Evolutionary conservation across 2,329 filamentous ascomycete genomes (phyloP).

Genomic region (Colletotrichum abscissum): DNA sequence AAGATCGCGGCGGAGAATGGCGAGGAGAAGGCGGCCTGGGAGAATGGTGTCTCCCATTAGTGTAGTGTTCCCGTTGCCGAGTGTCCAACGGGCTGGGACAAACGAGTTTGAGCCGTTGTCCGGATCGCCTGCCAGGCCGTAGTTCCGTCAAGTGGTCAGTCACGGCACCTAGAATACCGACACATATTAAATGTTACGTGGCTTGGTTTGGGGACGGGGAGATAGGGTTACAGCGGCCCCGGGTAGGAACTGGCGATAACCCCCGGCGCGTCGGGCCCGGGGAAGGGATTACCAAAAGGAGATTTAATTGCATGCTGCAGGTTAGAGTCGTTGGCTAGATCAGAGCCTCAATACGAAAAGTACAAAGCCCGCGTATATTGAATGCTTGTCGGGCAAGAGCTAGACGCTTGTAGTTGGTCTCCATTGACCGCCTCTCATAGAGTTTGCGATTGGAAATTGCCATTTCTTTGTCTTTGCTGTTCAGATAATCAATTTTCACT

Average conservation of each 20-base stretch:
- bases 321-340: background rate
- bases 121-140: background rate
- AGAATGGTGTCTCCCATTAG: conserved; percentile 33
- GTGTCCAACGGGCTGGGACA: conserved; percentile 13
- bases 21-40: conserved; percentile 7
- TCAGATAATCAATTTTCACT: background rate
- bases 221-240: background rate
- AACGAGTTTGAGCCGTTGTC: conserved; percentile 30
- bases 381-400: background rate
- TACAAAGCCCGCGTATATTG: background rate
- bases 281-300: background rate
- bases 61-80: conserved; percentile 29
- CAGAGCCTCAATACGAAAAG: background rate
- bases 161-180: background rate
- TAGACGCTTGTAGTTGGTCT: too few relatives aligned
- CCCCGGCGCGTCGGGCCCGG: too few relatives aligned
- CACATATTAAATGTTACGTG: background rate
- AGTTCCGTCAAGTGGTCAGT: background rate
- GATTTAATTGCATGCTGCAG: background rate
- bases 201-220: background rate
- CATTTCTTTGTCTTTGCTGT: too few relatives aligned
- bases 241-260: too few relatives aligned
- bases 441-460: background rate
- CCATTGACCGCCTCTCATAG: background rate
- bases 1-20: conserved; percentile 11